These are phyloP conservation scores for Aschersonia sp. DNA, from an alignment of 2,329 filamentous ascomycete genomes.

Conservation along the genomic window DNA sequence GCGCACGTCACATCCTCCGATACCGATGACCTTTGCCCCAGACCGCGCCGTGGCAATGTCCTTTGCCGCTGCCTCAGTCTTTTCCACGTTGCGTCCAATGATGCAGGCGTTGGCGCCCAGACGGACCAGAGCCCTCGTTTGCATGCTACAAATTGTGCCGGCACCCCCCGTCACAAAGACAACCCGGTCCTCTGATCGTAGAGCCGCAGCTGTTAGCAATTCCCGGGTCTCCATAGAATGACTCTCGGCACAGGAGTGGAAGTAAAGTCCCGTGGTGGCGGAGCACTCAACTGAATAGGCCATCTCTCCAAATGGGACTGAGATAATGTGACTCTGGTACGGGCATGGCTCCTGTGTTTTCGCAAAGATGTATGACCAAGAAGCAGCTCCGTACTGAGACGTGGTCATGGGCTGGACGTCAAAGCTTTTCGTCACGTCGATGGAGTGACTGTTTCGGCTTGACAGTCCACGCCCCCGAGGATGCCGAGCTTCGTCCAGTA, in stretches of 20 bases:
- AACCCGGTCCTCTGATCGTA: constrained; percentile 58
- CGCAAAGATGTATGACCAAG: neutral
- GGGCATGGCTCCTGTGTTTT: constrained; percentile 35
- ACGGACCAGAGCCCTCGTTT: constrained; percentile 80
- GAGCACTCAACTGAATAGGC: constrained; percentile 54
- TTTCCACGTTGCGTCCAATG: constrained; percentile 74
- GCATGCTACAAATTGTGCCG: constrained; percentile 84
- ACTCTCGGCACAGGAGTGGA: too few relatives aligned
- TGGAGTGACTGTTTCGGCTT: too few relatives aligned
- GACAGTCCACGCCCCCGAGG: too few relatives aligned
- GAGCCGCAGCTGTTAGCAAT: neutral
- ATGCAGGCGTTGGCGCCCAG: constrained; percentile 91
- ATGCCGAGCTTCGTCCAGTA: too few relatives aligned
- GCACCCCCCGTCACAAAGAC: constrained; percentile 92
- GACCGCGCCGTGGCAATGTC: constrained; percentile 68
- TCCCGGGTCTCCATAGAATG: too few relatives aligned
- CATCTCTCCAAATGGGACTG: constrained; percentile 73
- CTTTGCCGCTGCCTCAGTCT: constrained; percentile 67
- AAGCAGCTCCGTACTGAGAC: neutral
- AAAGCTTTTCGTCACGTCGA: too few relatives aligned
- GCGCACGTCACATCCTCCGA: constrained; percentile 69
- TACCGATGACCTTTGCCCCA: constrained; percentile 73
- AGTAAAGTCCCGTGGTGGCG: neutral
- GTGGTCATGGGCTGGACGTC: neutral
- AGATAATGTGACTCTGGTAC: constrained; percentile 61